These are phyloP conservation scores for Monarda citriodora DNA, from an alignment of 305 asterid species.

Conservation along the genomic window DNA sequence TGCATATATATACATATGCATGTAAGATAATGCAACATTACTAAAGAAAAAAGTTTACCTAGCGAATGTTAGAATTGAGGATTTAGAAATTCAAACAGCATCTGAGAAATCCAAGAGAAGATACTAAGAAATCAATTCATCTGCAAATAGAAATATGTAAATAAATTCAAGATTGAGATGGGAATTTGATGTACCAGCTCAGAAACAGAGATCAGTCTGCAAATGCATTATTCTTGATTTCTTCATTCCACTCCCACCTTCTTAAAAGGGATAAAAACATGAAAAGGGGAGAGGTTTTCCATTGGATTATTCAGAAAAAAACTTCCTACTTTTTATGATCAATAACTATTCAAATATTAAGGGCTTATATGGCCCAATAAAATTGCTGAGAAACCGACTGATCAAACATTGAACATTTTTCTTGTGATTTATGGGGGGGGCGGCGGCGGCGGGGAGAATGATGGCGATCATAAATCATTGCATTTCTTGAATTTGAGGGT, in stretches of 20 bases:
- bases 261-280: slow-evolving; percentile 14
- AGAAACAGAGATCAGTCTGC: slow-evolving; percentile 14
- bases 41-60: slow-evolving; percentile 22
- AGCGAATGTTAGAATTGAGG: not conserved
- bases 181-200: slow-evolving; percentile 20
- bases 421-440: slow-evolving; percentile 10
- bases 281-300: slow-evolving; percentile 10
- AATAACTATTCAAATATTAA: slow-evolving; percentile 9
- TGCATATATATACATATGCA: slow-evolving; percentile 18
- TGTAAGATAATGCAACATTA: slow-evolving; percentile 9
- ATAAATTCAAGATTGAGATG: not conserved
- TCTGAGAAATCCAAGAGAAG: slow-evolving; percentile 19
- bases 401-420: slow-evolving; percentile 14
- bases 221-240: slow-evolving; percentile 11
- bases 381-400: slow-evolving; percentile 13
- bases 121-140: not conserved
- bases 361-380: slow-evolving; percentile 3
- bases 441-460: slow-evolving; percentile 15
- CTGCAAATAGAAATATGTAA: not conserved
- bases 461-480: slow-evolving; percentile 22
- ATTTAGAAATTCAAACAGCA: slow-evolving; percentile 17
- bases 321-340: slow-evolving; percentile 4
- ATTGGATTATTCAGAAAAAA: not conserved
- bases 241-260: slow-evolving; percentile 4
- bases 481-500: slow-evolving; percentile 17